Evolutionary conservation across 352 stramenopile genomes (phyloP), one percentile per base, ranked within the genome.

Genomic region (Globisporangium heterothallicum): DNA sequence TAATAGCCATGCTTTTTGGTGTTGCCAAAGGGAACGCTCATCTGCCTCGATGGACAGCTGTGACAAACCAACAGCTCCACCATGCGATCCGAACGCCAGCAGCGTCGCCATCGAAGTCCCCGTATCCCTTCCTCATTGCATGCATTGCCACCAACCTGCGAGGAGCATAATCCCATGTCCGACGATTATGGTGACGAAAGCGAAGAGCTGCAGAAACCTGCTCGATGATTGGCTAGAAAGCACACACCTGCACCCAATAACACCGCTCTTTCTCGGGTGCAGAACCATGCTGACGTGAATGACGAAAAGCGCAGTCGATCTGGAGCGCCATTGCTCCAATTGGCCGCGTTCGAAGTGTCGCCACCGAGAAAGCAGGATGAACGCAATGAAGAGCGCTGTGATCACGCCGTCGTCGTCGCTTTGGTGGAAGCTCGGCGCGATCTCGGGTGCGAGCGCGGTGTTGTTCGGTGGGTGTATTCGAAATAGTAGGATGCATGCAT

Each of bases 391-490:
- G 64, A 66, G 56, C 1, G 74, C 69, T 27, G 72, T 88, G 42
- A 73, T 88, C 55, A 61, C 72, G 42, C 71, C 77, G n/a, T 69
- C 73, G 26, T 43, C 64, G 4, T 91, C 79, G 7, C 58, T 86
- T 46, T 93, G 83, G 83, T 93, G 79, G 80, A 88, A 90, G 59
- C 36, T 89, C 4, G 83, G 78, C 45, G 80, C 80, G 0, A 26
- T 88, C 16, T 87, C 78, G 3, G 83, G 83, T 44, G 83, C 80
- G 27, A 78, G 72, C 16, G 78, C 72, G 26, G 71, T 88, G 25
- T 41, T 78, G 24, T 62, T 86, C 25, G 77, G 77, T 88, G 35
- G n/a, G n/a, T n/a, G n/a, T n/a, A n/a, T n/a, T n/a, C n/a, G n/a
- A n/a, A n/a, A n/a, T n/a, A n/a, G n/a, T n/a, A n/a, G n/a, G n/a